A percentile compares a stretch with the other conserved stretches of the same genome.
Conservation (phyloP, 148 eudicot genomes). For the Camellia sinensis region DNA sequence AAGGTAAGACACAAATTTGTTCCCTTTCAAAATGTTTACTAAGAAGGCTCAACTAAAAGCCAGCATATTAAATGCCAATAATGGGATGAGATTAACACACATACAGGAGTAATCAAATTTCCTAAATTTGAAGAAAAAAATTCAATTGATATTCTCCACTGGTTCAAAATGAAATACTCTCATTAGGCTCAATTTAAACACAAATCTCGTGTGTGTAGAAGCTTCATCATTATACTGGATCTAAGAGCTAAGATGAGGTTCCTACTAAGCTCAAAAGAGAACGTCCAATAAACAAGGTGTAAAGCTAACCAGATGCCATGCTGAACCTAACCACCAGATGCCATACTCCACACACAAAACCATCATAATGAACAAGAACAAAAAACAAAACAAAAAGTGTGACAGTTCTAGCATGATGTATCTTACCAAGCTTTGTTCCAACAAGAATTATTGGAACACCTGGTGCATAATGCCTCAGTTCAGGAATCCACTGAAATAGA, state of each 20-base stretch:
- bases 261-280: not conserved
- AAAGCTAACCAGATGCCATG: not conserved
- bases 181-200: not conserved
- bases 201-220: no score
- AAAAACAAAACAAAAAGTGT: not conserved
- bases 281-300: not conserved
- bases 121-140: no score
- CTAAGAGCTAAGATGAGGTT: not conserved
- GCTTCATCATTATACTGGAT: not conserved
- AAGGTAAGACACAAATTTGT: not conserved
- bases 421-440: conserved; percentile 79
- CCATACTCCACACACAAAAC: not conserved
- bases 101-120: not conserved
- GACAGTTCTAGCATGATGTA: not conserved
- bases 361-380: not conserved
- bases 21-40: not conserved
- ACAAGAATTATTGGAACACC: conserved; percentile 84
- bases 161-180: not conserved
- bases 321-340: not conserved
- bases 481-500: conserved; percentile 75
- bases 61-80: not conserved
- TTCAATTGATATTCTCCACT: no score
- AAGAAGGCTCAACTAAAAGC: not conserved
- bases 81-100: not conserved
- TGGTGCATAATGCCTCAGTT: conserved; percentile 84